Percentiles rank a stretch among this genome's conserved stretches.
These are phyloP conservation scores for Pythium folliculosum DNA, from an alignment of 352 stramenopile species.

Conservation along the genomic window DNA sequence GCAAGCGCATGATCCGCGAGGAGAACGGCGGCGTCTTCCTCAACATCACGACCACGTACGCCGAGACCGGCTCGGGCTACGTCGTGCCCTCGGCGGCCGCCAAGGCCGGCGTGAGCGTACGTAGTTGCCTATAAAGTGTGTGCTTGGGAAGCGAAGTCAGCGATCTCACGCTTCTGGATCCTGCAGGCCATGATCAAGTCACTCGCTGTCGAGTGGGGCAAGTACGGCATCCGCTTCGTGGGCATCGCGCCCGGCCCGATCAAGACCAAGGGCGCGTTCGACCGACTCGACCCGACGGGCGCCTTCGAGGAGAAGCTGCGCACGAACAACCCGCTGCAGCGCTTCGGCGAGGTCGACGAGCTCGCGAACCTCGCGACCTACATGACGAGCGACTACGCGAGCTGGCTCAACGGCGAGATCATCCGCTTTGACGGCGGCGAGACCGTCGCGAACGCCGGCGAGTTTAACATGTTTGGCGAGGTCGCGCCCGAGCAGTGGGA, in stretches of 20 bases:
- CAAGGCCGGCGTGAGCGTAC: conserved; percentile 92
- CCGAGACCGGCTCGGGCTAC: conserved; percentile 93
- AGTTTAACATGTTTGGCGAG: conserved; percentile 79
- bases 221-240: conserved; percentile 94
- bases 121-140: not conserved
- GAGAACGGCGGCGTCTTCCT: conserved; percentile 89
- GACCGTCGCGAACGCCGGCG: conserved; percentile 67
- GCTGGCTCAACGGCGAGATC: conserved; percentile 83
- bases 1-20: conserved; percentile 79
- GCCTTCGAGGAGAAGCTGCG: conserved; percentile 67
- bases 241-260: conserved; percentile 97
- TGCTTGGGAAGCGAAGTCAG: not conserved
- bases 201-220: conserved; percentile 96
- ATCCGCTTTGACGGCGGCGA: conserved; percentile 82
- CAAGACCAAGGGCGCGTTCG: conserved; percentile 83
- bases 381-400: conserved; percentile 80
- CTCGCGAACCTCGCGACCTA: conserved; percentile 79
- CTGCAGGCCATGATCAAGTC: conserved; percentile 93
- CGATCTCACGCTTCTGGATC: not conserved
- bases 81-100: conserved; percentile 94
- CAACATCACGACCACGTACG: conserved; percentile 97
- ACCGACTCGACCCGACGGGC: conserved; percentile 72
- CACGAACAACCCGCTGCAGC: conserved; percentile 69
- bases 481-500: conserved; percentile 75
- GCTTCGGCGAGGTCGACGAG: conserved; percentile 77